phyloP scores from a whole-genome alignment of 805 yeast species.

The Spathaspora girioi region DNA sequence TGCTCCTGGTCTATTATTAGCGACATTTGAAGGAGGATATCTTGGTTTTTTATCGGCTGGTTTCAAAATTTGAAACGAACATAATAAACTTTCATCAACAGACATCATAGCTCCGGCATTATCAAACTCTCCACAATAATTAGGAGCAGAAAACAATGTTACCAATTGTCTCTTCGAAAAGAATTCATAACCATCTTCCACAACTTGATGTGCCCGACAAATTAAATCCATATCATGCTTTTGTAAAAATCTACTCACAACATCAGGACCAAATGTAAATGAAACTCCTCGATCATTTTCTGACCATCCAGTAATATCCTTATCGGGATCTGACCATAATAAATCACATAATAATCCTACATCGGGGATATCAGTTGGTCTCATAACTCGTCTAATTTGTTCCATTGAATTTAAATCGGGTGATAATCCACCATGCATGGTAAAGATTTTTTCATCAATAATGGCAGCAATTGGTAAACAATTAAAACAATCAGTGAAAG shows the following conservation, averaged over 20 bases:
- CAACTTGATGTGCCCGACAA: constrained; percentile 98
- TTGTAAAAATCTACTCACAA: constrained; percentile 91
- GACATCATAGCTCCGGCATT: constrained; percentile 99
- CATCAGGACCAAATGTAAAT: constrained; percentile 99
- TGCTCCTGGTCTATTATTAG: constrained; percentile 10
- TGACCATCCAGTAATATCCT: constrained; percentile 97
- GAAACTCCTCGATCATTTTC: constrained; percentile 99
- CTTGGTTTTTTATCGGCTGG: constrained; percentile 96
- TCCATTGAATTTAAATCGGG: constrained; percentile 98
- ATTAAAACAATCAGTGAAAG: constrained; percentile 97
- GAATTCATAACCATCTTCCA: constrained; percentile 98
- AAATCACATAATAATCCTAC: constrained; percentile 94
- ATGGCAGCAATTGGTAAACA: constrained; percentile 98
- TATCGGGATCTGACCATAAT: constrained; percentile 98
- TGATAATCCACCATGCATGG: constrained; percentile 98
- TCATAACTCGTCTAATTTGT: constrained; percentile 97
- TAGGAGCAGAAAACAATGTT: constrained; percentile 94
- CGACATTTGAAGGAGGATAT: constrained; percentile 36
- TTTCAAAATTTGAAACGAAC: constrained; percentile 94
- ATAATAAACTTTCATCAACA: constrained; percentile 91
- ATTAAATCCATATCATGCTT: constrained; percentile 97
- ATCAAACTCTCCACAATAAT: constrained; percentile 98
- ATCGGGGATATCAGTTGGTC: constrained; percentile 99
- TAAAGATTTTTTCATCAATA: constrained; percentile 94
- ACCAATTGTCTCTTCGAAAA: constrained; percentile 94